phyloP scores from a whole-genome alignment of 2,329 filamentous ascomycete species.

The Apiospora marii region DNA sequence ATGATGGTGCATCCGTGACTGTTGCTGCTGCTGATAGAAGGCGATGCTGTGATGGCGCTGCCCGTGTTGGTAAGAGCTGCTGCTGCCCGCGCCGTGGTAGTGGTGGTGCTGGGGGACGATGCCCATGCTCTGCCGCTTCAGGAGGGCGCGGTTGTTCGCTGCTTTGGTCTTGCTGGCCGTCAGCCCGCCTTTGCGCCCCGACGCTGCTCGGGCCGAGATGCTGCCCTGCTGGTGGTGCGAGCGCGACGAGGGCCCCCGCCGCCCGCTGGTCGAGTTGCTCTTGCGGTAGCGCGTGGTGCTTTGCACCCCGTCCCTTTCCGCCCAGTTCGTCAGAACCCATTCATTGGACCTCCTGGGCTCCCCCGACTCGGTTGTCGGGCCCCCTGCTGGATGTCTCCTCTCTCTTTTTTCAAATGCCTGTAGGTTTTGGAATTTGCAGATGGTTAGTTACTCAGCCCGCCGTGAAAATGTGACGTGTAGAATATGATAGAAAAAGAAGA shows the following conservation, averaged over 20 bases:
- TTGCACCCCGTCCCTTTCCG: slow-evolving; percentile 75
- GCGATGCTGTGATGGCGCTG: background rate
- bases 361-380: slow-evolving; percentile 47
- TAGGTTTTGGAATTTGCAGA: background rate
- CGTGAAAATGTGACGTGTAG: background rate
- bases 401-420: slow-evolving; percentile 53
- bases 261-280: slow-evolving; percentile 43
- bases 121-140: slow-evolving; percentile 19
- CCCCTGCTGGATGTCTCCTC: slow-evolving; percentile 50
- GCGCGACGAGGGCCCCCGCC: slow-evolving; percentile 26
- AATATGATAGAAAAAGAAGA: too few species aligned
- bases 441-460: background rate
- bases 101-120: background rate
- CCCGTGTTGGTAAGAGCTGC: background rate
- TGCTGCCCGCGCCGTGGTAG: background rate
- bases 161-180: slow-evolving; percentile 36
- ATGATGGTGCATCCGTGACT: background rate
- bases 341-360: slow-evolving; percentile 72
- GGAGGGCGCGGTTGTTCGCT: slow-evolving; percentile 30
- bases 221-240: slow-evolving; percentile 4
- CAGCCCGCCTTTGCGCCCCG: slow-evolving; percentile 40
- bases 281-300: slow-evolving; percentile 85
- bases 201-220: slow-evolving; percentile 35
- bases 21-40: background rate
- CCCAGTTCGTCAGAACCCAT: slow-evolving; percentile 80